Conservation (phyloP, 352 stramenopile species). For the Plasmopara halstedii region DNA sequence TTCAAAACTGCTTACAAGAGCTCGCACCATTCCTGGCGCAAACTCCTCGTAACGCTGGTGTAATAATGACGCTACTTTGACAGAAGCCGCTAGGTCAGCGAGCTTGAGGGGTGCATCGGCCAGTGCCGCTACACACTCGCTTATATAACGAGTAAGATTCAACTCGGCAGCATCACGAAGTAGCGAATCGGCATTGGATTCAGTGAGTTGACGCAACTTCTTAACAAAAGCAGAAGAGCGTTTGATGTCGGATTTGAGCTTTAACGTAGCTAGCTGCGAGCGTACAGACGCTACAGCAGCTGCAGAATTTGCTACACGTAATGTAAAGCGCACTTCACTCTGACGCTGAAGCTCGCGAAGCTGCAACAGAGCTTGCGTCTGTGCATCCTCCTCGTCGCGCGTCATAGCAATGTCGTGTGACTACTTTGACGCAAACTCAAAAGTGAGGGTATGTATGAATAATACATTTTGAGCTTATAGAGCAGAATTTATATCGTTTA, state of each 20-base stretch:
- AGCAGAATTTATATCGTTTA: no score
- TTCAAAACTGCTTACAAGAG: slow-evolving; percentile 55
- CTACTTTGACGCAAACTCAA: no score
- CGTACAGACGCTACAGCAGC: slow-evolving; percentile 48
- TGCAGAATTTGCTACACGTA: slow-evolving; percentile 53
- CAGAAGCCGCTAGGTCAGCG: slow-evolving; percentile 75
- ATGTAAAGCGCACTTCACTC: slow-evolving; percentile 18
- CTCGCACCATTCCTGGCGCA: slow-evolving; percentile 38
- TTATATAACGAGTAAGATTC: slow-evolving; percentile 93
- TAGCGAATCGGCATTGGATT: slow-evolving; percentile 62
- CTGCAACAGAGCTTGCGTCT: slow-evolving; percentile 19
- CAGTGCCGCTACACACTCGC: slow-evolving; percentile 88
- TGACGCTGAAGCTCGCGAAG: slow-evolving; percentile 41
- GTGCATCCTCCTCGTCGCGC: slow-evolving; percentile 9
- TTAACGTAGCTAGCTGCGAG: slow-evolving; percentile 81
- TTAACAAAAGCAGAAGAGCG: slow-evolving; percentile 98
- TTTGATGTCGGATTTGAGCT: slow-evolving; percentile 97
- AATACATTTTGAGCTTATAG: no score
- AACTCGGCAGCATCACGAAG: slow-evolving; percentile 84
- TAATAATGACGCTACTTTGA: slow-evolving; percentile 83
- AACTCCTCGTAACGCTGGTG: slow-evolving; percentile 92
- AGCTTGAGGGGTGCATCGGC: slow-evolving; percentile 84
- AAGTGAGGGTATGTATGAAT: no score
- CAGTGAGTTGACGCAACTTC: slow-evolving; percentile 86
- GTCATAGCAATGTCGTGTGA: no score